Evolutionary conservation across 1,139 yeast species (phyloP), one percentile per base, ranked within the genome.

Genomic region (Sugiyamaella sp.): DNA sequence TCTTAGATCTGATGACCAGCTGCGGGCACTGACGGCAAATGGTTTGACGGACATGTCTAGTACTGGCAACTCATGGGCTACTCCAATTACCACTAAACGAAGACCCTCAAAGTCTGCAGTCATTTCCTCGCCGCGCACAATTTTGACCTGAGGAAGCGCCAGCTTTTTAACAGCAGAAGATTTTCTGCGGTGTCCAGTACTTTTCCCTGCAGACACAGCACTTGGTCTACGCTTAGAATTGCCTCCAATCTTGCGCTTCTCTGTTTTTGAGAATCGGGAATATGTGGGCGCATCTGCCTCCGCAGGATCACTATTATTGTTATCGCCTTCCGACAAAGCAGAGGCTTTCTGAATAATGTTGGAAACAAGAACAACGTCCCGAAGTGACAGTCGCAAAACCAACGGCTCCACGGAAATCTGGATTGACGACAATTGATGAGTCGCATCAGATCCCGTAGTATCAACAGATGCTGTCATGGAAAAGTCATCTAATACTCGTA

Each of bases 31-130:
- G 1, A 86, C 71, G 17, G 82, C 81, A 69, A 93, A 90, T 0
- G 96, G 86, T 58, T 84, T 80, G 4, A 91, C 76, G 56, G 81
- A 81, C 79, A 89, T 75, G 71, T 95, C 99, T 16, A 90, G 66
- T 41, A 93, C 86, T 0, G 99, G 99, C 57, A 95, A 77, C 68
- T 93, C 99, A 66, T 93, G 96, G 46, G 89, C 86, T 69, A 89
- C 95, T 63, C 98, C 99, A 63, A 95, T 89, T 48, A 93, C 74
- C 1, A 95, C 96, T 57, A 93, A 74, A 59, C 99, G 78, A 57
- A 89, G 68, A 0, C 99, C 99, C 20, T 89, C 95, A 60, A 90
- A 72, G 49, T 82, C 82, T 0, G 86, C 86, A 47, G 72, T 76
- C 53, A 93, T 70, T 47, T 82, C 84, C 69, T 93, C 99, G 0